phyloP scores from a whole-genome alignment of 1,139 yeast genomes.

The Debaryomycetaceae sp. region DNA sequence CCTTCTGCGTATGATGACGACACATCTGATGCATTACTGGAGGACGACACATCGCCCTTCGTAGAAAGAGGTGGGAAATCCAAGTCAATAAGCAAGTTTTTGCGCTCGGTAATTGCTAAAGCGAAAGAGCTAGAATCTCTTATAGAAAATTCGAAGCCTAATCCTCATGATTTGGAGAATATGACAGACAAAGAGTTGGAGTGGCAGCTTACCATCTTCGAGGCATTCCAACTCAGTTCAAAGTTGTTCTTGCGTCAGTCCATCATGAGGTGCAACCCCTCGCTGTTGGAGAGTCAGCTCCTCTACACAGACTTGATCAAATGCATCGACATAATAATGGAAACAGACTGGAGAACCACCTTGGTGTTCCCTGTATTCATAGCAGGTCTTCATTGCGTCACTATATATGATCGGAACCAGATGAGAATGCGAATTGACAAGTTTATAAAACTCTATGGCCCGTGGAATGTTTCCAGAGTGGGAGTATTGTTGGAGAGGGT shows the following conservation, averaged over 20 bases:
- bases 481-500: conserved; percentile 55
- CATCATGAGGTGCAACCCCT: conserved; percentile 57
- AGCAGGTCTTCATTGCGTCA: conserved; percentile 67
- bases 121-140: conserved; percentile 1
- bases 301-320: conserved; percentile 53
- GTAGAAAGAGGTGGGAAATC: not conserved
- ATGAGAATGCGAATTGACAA: conserved; percentile 55
- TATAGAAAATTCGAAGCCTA: conserved; percentile 55
- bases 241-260: conserved; percentile 66
- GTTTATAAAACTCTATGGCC: conserved; percentile 59
- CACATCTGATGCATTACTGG: not conserved
- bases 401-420: conserved; percentile 43
- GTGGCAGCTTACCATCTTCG: conserved; percentile 67
- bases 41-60: not conserved
- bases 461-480: conserved; percentile 64
- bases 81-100: conserved; percentile 7
- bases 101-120: conserved; percentile 1
- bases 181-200: conserved; percentile 56
- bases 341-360: conserved; percentile 67
- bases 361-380: conserved; percentile 74
- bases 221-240: conserved; percentile 68
- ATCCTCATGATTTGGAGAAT: conserved; percentile 43
- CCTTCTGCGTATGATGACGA: not conserved
- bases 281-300: conserved; percentile 62
- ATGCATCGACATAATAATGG: conserved; percentile 61